These are phyloP conservation scores for Dioscorea zingiberensis DNA, from an alignment of 106 monocot species.

Conservation along the genomic window DNA sequence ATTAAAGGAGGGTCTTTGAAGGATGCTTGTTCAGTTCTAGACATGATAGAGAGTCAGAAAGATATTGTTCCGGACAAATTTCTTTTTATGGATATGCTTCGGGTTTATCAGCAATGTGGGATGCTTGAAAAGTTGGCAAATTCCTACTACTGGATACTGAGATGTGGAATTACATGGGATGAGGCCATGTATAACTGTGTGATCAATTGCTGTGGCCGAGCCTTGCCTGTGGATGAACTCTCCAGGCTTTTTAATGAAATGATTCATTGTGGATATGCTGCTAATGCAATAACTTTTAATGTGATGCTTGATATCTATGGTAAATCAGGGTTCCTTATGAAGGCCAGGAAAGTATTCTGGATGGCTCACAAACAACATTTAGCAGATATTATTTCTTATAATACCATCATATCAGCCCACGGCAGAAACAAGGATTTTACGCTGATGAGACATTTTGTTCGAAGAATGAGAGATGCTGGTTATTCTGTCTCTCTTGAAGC, in stretches of 20 bases:
- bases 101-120: constrained; percentile 72
- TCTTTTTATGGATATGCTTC: constrained; percentile 88
- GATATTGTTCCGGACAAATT: constrained; percentile 69
- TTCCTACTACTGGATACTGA: constrained; percentile 68
- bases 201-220: constrained; percentile 86
- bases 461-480: constrained; percentile 65
- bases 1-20: constrained; percentile 56
- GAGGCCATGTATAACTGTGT: constrained; percentile 89
- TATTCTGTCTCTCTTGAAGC: constrained; percentile 75
- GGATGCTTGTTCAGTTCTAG: constrained; percentile 70
- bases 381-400: constrained; percentile 80
- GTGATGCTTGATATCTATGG: constrained; percentile 82
- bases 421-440: constrained; percentile 50
- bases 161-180: constrained; percentile 48
- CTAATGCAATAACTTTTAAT: constrained; percentile 76
- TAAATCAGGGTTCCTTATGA: constrained; percentile 64
- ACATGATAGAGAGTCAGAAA: constrained; percentile 60
- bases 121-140: constrained; percentile 62
- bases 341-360: constrained; percentile 56
- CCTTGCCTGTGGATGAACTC: constrained; percentile 84
- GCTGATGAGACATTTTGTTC: constrained; percentile 50
- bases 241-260: constrained; percentile 89
- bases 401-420: constrained; percentile 81
- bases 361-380: constrained; percentile 70
- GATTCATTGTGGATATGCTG: constrained; percentile 43